Evolutionary conservation across 305 asterid genomes (phyloP).

Genomic region (Fraxinus albicans): DNA sequence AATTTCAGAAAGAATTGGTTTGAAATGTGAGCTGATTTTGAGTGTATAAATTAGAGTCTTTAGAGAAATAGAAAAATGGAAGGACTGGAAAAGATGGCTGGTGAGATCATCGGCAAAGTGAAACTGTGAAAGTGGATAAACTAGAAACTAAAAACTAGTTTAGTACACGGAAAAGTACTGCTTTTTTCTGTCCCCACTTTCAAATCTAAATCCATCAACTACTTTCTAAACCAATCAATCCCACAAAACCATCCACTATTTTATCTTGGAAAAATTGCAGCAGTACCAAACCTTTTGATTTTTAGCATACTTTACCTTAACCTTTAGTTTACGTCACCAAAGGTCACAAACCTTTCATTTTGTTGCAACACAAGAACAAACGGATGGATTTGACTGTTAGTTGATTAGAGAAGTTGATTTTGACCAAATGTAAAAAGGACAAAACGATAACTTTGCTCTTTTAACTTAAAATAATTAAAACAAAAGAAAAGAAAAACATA

Average conservation of each 20-base stretch:
- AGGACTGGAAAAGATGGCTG: slow-evolving; percentile 10
- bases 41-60: background rate
- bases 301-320: too few species aligned
- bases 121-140: slow-evolving; percentile 7
- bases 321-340: too few species aligned
- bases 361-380: too few species aligned
- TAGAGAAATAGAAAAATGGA: background rate
- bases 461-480: too few species aligned
- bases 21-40: slow-evolving; percentile 9
- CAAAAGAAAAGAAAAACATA: too few species aligned
- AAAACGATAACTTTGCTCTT: too few species aligned
- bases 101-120: slow-evolving; percentile 24
- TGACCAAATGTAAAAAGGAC: too few species aligned
- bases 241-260: background rate
- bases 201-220: background rate
- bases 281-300: too few species aligned
- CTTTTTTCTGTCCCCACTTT: slow-evolving; percentile 12
- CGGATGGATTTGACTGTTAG: too few species aligned
- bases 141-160: background rate
- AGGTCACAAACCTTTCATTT: too few species aligned
- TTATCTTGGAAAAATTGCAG: background rate
- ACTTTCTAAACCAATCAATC: background rate
- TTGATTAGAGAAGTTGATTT: too few species aligned
- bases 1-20: slow-evolving; percentile 18
- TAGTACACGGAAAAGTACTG: slow-evolving; percentile 16